Evolutionary conservation across 441 rosid species (phyloP), one percentile per base, ranked within the genome.

Genomic region (Breynia disticha): DNA sequence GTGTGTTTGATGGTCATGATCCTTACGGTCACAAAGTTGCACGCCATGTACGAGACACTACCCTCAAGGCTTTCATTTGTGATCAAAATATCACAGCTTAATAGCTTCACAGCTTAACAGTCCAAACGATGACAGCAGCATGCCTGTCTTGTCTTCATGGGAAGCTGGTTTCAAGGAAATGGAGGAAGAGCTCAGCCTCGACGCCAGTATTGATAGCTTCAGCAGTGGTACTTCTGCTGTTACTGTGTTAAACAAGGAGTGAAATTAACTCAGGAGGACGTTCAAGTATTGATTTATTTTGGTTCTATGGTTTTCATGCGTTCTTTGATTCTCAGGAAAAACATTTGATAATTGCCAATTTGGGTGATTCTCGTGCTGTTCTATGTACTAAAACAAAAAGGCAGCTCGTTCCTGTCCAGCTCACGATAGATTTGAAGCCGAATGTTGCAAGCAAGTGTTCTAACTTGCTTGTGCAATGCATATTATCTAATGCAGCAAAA

Each of bases 1-100:
- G 95, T 28, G 96, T 93, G 48, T 93, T 93, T 41, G 99, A 93
- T 54, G 99, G 96, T 4, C 99, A 89, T 14, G 99, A 97, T 46
- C 96, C 93, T 2, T 63, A 60, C 17, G 99, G 97, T 57, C 97
- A 93, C 75, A 76, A 63, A 65, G 81, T 93, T 24, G 74, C 99
- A 0, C 81, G 77, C 46, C 75, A 71, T 15, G 78, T 81, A 2
- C 76, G 96, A 0, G 87, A 91, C 35, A 65, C 61, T 89, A 65
- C 97, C 98, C 5, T 71, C 75, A 0, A 86, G 77, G 81, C 73
- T 91, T 58, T 80, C 94, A 13, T 56, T 70, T 11, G 73, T 64
- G 28, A 67, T 87, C 64, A 73, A 58, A 71, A 15, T 56, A 56
- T 72, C 71, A 17, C 76, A 61, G 59, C 16, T 32, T 18, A 67